Base-by-base conservation (phyloP, 225 moss, liverwort and hornwort genomes). In the Ulota crispa region DNA sequence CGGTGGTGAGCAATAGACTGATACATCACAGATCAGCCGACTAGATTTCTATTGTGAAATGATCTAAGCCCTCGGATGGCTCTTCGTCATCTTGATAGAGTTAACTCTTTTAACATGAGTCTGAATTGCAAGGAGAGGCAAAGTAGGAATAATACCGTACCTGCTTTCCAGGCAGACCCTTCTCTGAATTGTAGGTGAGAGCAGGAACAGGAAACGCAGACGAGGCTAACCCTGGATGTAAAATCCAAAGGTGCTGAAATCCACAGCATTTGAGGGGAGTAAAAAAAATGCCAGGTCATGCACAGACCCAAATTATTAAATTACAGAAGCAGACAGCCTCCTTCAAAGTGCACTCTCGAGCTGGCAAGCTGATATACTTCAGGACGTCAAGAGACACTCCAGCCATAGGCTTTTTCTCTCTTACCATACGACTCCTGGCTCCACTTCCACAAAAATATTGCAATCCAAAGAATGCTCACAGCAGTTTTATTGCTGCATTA, bases 401-500 rank as follows among this genome's bases (percentile, higher is more conserved):
- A 60, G 53, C 63, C 55, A 42, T 59, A 62, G 73, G 69, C 28
- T 28, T 64, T 64, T 77, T 54, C 32, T 54, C 32, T 41, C 76
- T 69, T 80, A 71, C 81, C 65, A 75, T 37, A 43, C 27, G 11
- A 55, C 73, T 80, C 68, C 74, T 61, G 80, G 78, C 72, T 80
- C 80, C 82, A 82, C 76, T 82, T 76, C 80, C 87, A 87, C 77
- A 80, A 83, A 88, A 85, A 80, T 69, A 64, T 73, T 80, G 75
- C 80, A 82, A 84, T 86, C 77, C 76, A 77, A 80, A 69, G 77
- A 82, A 78, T 79, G 76, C 87, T 83, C 74, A 78, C 82, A 83
- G 89, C 87, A 87, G 43, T 62, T 68, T 64, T 78, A 80, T 66
- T 70, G 87, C 87, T 89, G 85, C 72, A 59, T 78, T 86, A 63